phyloP scores from a whole-genome alignment of 306 rosid genomes.

The Trichosanthes truncata region DNA sequence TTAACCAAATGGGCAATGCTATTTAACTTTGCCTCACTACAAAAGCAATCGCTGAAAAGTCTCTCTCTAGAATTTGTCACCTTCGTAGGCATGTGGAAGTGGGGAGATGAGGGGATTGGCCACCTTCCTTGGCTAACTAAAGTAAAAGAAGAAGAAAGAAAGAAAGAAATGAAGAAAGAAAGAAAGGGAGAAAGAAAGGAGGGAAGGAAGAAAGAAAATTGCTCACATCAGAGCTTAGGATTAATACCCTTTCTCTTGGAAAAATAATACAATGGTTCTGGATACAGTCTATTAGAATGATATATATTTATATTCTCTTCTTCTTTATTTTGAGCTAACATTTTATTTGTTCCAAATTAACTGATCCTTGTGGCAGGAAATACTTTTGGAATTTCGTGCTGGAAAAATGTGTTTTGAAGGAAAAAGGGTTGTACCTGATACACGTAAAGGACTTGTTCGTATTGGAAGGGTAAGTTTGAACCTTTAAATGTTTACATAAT shows the following conservation, averaged over 20 bases:
- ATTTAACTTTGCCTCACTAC: background rate
- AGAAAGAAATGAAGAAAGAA: background rate
- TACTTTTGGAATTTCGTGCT: conserved; percentile 80
- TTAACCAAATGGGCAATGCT: background rate
- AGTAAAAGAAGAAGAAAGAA: background rate
- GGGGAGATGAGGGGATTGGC: background rate
- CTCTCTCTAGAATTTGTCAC: background rate
- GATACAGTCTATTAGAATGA: background rate
- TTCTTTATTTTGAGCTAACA: background rate
- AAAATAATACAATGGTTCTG: background rate
- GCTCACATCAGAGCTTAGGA: background rate
- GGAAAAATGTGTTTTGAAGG: conserved; percentile 83
- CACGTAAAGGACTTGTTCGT: conserved; percentile 84
- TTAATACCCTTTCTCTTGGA: background rate
- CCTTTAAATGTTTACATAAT: background rate
- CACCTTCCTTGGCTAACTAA: background rate
- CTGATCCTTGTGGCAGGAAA: conserved; percentile 42
- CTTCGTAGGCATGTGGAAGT: background rate
- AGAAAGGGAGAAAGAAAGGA: too few relatives aligned
- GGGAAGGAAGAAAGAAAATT: background rate
- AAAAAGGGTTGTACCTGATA: conserved; percentile 61
- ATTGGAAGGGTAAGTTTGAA: conserved; percentile 55
- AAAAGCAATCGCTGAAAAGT: background rate
- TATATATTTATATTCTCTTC: background rate
- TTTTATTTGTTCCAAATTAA: background rate